Evolutionary conservation across 768 basidiomycete species (phyloP).

Genomic region (Calocybe indica): DNA sequence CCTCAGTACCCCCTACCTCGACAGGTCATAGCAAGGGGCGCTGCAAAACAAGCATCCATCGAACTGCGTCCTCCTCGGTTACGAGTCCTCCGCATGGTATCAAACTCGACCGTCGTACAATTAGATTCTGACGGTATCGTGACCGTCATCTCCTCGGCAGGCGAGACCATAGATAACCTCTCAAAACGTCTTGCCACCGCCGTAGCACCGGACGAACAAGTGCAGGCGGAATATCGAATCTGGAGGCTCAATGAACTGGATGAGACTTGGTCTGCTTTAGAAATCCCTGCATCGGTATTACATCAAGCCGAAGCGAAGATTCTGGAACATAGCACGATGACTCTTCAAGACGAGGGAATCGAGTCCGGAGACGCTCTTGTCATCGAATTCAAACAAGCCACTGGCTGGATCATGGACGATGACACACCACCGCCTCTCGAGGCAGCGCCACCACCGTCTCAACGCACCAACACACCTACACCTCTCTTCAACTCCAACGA

Average conservation of each 20-base stretch:
- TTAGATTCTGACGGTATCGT: conserved; percentile 18
- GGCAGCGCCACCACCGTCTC: conserved; percentile 10
- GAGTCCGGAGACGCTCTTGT: conserved; percentile 64
- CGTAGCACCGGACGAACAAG: conserved; percentile 23
- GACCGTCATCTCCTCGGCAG: conserved; percentile 37
- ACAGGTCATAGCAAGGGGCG: conserved; percentile 58
- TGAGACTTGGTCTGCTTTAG: conserved; percentile 26
- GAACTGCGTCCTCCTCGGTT: conserved; percentile 71
- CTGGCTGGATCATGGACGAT: conserved; percentile 51
- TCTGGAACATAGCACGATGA: conserved; percentile 38
- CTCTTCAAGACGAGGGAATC: conserved; percentile 53
- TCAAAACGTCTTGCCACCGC: conserved; percentile 32
- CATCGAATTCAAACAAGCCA: conserved; percentile 64
- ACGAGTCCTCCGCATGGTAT: conserved; percentile 45
- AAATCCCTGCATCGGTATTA: conserved; percentile 27
- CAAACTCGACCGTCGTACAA: neutral
- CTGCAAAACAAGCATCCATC: conserved; percentile 42
- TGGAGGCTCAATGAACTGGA: conserved; percentile 52
- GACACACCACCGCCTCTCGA: conserved; percentile 11
- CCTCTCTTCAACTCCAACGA: conserved; percentile 50
- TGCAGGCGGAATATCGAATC: conserved; percentile 42
- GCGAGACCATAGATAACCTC: conserved; percentile 41
- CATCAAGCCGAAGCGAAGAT: conserved; percentile 28
- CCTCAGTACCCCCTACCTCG: conserved; percentile 54
- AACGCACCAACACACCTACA: conserved; percentile 23